A percentile compares a stretch with the other conserved stretches of the same genome.
Conservation (phyloP, 1,284 basidiomycete species). For the Melampsora abietis-canadensis region DNA sequence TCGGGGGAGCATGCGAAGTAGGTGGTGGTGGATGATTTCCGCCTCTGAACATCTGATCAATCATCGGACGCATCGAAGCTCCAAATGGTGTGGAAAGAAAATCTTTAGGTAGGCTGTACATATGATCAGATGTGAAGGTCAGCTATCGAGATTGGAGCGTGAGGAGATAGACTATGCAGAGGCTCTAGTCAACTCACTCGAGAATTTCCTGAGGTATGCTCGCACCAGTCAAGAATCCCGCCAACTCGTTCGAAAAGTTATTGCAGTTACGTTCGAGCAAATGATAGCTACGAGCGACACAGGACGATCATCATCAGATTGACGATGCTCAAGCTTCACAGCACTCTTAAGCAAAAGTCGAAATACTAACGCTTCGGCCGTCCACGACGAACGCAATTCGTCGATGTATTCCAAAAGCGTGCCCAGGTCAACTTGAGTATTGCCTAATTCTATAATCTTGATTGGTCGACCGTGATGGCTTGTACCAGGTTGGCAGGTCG, state of each 20-base stretch:
- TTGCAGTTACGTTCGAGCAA: conserved; percentile 40
- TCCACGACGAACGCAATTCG: conserved; percentile 51
- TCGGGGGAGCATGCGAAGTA: conserved; percentile 10
- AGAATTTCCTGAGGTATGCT: conserved; percentile 36
- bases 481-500: conserved; percentile 1
- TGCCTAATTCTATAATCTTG: conserved; percentile 51
- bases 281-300: conserved; percentile 29
- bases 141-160: background rate
- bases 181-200: conserved; percentile 9
- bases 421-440: conserved; percentile 52
- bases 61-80: conserved; percentile 52
- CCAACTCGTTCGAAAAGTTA: conserved; percentile 40
- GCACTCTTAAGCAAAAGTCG: conserved; percentile 28
- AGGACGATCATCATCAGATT: background rate
- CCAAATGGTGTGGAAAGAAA: conserved; percentile 55
- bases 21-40: conserved; percentile 16
- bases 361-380: conserved; percentile 51
- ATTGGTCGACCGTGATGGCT: conserved; percentile 53
- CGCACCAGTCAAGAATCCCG: conserved; percentile 30
- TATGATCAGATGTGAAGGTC: conserved; percentile 46
- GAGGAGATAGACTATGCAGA: background rate
- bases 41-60: conserved; percentile 50
- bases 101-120: conserved; percentile 50
- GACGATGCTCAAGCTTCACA: conserved; percentile 11
- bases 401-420: conserved; percentile 53